phyloP scores from a whole-genome alignment of 495 filamentous ascomycete genomes.

The Aspergillus wentii region DNA sequence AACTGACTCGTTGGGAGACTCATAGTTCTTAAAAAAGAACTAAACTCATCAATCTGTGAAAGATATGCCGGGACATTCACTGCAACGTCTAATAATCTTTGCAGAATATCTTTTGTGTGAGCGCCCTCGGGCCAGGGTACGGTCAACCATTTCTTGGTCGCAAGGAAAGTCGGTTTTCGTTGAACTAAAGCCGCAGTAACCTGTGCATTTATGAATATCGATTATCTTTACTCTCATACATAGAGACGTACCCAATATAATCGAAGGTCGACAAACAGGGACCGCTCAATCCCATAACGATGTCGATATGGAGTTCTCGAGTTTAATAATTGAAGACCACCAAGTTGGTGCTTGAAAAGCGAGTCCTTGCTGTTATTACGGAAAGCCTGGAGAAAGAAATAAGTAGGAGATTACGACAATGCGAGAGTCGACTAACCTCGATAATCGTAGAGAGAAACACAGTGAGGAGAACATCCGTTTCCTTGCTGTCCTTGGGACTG shows the following conservation, averaged over 20 bases:
- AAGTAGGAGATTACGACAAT: not conserved
- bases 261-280: conserved; percentile 22
- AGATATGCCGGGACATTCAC: conserved; percentile 22
- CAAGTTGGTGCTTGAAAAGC: conserved; percentile 19
- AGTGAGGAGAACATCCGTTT: conserved; percentile 18
- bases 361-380: conserved; percentile 20
- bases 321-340: conserved; percentile 18
- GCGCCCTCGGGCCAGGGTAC: conserved; percentile 16
- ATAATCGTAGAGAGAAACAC: conserved; percentile 19
- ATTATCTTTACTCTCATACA: not conserved
- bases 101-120: conserved; percentile 18
- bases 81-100: conserved; percentile 19
- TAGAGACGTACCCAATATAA: conserved; percentile 20
- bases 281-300: conserved; percentile 20
- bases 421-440: conserved; percentile 10
- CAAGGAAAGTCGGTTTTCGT: conserved; percentile 18
- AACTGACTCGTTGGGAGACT: conserved; percentile 7
- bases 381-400: conserved; percentile 14
- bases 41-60: conserved; percentile 13
- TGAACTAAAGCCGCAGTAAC: conserved; percentile 20
- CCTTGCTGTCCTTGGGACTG: conserved; percentile 10
- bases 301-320: conserved; percentile 19
- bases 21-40: not conserved
- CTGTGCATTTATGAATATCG: conserved; percentile 3
- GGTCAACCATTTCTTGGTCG: conserved; percentile 18